These are phyloP conservation scores for Cetradonia linearis DNA, from an alignment of 495 filamentous ascomycete species.

Conservation along the genomic window DNA sequence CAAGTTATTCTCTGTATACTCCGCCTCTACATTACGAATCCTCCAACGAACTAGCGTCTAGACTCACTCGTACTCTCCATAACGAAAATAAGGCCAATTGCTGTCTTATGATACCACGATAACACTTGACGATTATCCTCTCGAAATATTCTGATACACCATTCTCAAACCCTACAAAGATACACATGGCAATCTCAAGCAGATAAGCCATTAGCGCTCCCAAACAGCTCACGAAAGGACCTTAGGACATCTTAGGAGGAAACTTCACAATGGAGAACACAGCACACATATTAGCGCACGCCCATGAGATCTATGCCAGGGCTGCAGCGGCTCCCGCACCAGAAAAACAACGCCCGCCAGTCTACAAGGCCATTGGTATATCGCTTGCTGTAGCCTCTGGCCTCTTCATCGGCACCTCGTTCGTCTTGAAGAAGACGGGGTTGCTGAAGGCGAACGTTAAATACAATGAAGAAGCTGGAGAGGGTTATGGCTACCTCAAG, in stretches of 20 bases:
- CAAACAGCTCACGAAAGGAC: neutral
- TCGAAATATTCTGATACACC: neutral
- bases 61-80: neutral
- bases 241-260: neutral
- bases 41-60: neutral
- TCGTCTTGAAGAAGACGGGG: slow-evolving; percentile 90
- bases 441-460: slow-evolving; percentile 88
- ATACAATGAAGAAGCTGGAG: slow-evolving; percentile 91
- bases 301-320: slow-evolving; percentile 41
- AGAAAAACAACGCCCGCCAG: slow-evolving; percentile 37
- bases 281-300: slow-evolving; percentile 32
- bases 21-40: neutral
- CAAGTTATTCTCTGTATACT: neutral
- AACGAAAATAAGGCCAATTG: neutral
- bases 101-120: slow-evolving; percentile 6
- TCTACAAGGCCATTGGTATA: slow-evolving; percentile 84
- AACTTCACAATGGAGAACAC: slow-evolving; percentile 38
- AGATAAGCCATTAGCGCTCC: neutral
- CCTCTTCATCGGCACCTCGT: slow-evolving; percentile 88
- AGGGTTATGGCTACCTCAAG: slow-evolving; percentile 96
- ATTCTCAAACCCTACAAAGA: neutral
- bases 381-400: slow-evolving; percentile 79
- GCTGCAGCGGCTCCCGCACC: slow-evolving; percentile 16
- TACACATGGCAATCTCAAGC: neutral
- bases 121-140: neutral